Conservation (phyloP, 768 basidiomycete species). For the Leccinum ochraceum region DNA sequence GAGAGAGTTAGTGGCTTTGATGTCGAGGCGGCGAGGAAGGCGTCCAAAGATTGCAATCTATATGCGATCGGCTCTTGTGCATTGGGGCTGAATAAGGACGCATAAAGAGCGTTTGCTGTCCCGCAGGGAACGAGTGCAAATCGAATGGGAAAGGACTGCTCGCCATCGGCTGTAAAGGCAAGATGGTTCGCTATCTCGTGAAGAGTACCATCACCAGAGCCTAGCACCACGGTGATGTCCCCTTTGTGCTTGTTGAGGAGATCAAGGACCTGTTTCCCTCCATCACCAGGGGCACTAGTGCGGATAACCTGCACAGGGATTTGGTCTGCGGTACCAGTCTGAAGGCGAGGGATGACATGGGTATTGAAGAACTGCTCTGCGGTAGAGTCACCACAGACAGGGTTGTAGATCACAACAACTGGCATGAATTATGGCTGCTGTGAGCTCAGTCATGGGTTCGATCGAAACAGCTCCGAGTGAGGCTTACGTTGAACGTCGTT, state of each 20-base stretch:
- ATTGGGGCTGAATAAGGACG: conserved; percentile 66
- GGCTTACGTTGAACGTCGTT: conserved; percentile 10
- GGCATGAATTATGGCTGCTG: conserved; percentile 36
- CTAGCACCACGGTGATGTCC: conserved; percentile 53
- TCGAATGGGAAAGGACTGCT: conserved; percentile 29
- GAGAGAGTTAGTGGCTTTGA: conserved; percentile 54
- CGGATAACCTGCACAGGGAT: conserved; percentile 38
- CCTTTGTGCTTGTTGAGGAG: conserved; percentile 38
- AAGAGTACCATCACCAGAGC: conserved; percentile 90
- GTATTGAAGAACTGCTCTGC: conserved; percentile 57
- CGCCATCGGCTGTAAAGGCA: conserved; percentile 18
- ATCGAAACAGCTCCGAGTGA: not conserved
- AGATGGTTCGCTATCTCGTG: conserved; percentile 83
- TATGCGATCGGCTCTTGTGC: conserved; percentile 35
- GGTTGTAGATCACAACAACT: conserved; percentile 73
- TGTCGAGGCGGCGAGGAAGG: conserved; percentile 43
- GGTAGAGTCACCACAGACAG: conserved; percentile 62
- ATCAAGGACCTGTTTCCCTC: conserved; percentile 46
- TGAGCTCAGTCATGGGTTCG: conserved; percentile 3
- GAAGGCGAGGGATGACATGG: conserved; percentile 66
- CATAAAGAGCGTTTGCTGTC: conserved; percentile 92
- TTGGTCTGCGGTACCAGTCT: conserved; percentile 28
- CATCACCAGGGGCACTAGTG: conserved; percentile 58
- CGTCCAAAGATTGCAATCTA: conserved; percentile 56
- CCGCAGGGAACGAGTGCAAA: conserved; percentile 72